Base-by-base conservation (phyloP, 257 asterid genomes). In the Solanum phureja region DNA sequence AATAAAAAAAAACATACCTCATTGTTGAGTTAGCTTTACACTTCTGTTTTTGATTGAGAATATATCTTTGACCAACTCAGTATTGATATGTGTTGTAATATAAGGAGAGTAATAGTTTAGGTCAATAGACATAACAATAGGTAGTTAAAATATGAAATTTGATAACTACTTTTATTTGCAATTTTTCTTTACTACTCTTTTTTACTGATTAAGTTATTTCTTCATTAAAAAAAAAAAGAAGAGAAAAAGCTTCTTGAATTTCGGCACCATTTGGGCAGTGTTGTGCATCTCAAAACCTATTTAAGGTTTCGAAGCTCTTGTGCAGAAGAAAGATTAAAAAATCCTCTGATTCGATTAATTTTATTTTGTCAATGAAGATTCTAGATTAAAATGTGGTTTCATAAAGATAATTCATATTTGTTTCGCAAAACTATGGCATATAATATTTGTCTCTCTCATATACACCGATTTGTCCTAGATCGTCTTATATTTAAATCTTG, bases 21-120 rank as follows among this genome's bases (percentile, higher is more conserved):
- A 7, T 0, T 56, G 24, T 7, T 56, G 66, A 56, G 2, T 56
- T 56, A 19, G 4, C n/a, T 13, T 13, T 27, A 68, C 21, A 1
- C 3, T 7, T 6, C 0, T 68, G 4, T 68, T 68, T 13, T 5
- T 3, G 0, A 68, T 68, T 0, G 19, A 6, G 3, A 68, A 12
- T 12, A 66, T 24, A 24, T n/a, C 2, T 64, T 49, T 0, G 16
- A 11, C 2, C 18, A 64, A n/a, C 7, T 62, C 31, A 23, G 3
- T 11, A 10, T 10, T 23, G 3, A 23, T 1, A 24, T 23, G 13
- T 24, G 18, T 64, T 4, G 0, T 56, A 56, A 56, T 19, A n/a
- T 21, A 60, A 21, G 69, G 27, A 58, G 13, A 62, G 14, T 9
- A 9, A n/a, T 62, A 21, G 27, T 21, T 66, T 68, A 27, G 21